Conservation (phyloP, 108 stramenopile genomes). For the Skeletonema grethae region DNA sequence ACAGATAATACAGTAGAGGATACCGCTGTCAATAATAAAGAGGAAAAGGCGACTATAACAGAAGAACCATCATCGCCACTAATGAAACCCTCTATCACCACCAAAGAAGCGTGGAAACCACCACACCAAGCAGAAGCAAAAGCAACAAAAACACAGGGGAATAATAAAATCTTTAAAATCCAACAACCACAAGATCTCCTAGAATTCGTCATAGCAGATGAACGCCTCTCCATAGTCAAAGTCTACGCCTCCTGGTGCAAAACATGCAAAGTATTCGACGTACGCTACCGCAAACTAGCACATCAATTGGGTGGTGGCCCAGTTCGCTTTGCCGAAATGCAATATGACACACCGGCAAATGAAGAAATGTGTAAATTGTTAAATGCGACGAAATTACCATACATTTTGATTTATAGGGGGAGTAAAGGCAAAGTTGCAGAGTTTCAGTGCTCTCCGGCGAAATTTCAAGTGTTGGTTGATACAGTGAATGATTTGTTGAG, state of each 20-base stretch:
- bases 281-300: constrained; percentile 41
- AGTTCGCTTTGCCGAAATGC: constrained; percentile 48
- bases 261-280: constrained; percentile 42
- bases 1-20: neutral
- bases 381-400: constrained; percentile 44
- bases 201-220: constrained; percentile 48
- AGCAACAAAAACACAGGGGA: neutral
- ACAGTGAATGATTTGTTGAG: constrained; percentile 35
- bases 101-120: neutral
- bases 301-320: constrained; percentile 28
- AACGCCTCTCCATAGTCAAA: constrained; percentile 48
- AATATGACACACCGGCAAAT: constrained; percentile 46
- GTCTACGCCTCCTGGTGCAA: constrained; percentile 53
- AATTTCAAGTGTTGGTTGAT: constrained; percentile 39
- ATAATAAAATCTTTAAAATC: constrained; percentile 9
- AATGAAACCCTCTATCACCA: neutral
- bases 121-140: neutral
- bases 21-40: neutral
- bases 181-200: constrained; percentile 49
- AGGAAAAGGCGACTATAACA: neutral
- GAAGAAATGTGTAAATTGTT: constrained; percentile 42
- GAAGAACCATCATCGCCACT: neutral
- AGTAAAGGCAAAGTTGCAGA: constrained; percentile 37
- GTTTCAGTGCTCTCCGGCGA: constrained; percentile 38
- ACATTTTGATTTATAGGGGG: constrained; percentile 43